These are phyloP conservation scores for Metschnikowia chrysomelidarum DNA, from an alignment of 805 yeast species.

Conservation along the genomic window DNA sequence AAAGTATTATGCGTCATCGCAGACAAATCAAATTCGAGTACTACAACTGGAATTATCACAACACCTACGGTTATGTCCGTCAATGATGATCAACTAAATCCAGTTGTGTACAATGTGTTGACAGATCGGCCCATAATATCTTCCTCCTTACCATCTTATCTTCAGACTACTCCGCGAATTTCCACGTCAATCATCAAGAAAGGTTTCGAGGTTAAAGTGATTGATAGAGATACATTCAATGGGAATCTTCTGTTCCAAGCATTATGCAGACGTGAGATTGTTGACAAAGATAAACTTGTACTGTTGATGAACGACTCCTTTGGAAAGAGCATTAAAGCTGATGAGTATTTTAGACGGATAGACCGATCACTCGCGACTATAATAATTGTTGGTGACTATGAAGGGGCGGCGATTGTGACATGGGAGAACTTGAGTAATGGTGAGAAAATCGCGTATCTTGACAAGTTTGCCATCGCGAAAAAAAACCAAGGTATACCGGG, in stretches of 20 bases:
- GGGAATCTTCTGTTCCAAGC: constrained; percentile 40
- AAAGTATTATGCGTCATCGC: constrained; percentile 51
- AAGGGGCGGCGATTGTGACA: constrained; percentile 91
- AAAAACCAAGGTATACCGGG: constrained; percentile 88
- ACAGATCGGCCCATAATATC: constrained; percentile 91
- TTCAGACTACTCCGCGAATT: constrained; percentile 53
- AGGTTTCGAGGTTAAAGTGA: constrained; percentile 61
- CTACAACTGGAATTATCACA: constrained; percentile 80
- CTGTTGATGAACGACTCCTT: constrained; percentile 76
- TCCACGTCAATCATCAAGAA: constrained; percentile 77
- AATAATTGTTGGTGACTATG: constrained; percentile 89
- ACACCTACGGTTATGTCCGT: constrained; percentile 73
- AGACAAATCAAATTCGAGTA: constrained; percentile 34
- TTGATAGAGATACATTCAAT: constrained; percentile 28
- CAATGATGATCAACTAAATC: constrained; percentile 59
- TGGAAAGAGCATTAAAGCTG: constrained; percentile 60
- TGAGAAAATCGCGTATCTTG: constrained; percentile 68
- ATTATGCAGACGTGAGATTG: constrained; percentile 33
- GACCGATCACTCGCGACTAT: constrained; percentile 67
- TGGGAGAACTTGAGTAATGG: constrained; percentile 52
- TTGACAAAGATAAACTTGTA: constrained; percentile 59
- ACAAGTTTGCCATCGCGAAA: constrained; percentile 88
- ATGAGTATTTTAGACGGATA: constrained; percentile 66
- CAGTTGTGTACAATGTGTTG: constrained; percentile 82
- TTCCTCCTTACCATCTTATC: constrained; percentile 76